Conservation (phyloP, 2,329 filamentous ascomycete species). For the Pestalotiopsis sp. region DNA sequence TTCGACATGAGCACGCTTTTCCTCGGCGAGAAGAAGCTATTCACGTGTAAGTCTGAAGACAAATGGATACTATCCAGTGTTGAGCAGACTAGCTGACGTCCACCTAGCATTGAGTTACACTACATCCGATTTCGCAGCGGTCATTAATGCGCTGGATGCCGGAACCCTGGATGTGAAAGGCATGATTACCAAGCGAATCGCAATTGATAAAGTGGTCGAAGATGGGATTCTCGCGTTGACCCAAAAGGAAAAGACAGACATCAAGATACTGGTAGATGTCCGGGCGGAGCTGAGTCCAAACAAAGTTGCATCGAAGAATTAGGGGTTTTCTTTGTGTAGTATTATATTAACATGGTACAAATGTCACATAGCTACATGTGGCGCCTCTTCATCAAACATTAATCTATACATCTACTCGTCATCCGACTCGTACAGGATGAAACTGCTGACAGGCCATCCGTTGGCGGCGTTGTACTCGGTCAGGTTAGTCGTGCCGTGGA, state of each 20-base stretch:
- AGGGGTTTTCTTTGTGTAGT: not conserved
- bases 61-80: not conserved
- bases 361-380: not conserved
- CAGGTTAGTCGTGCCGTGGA: constrained; percentile 38
- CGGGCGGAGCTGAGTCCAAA: too few relatives aligned
- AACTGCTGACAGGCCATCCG: constrained; percentile 9
- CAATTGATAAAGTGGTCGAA: constrained; percentile 57
- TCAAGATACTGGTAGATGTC: constrained; percentile 61
- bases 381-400: not conserved
- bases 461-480: constrained; percentile 30
- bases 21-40: constrained; percentile 54
- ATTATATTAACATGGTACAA: not conserved
- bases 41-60: constrained; percentile 31
- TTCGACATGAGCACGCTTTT: constrained; percentile 58
- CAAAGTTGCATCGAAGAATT: too few relatives aligned
- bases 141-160: constrained; percentile 53
- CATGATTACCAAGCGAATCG: constrained; percentile 65
- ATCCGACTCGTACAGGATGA: constrained; percentile 5
- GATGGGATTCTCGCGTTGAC: constrained; percentile 60
- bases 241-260: constrained; percentile 61
- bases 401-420: not conserved
- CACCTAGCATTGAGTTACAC: constrained; percentile 33
- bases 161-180: constrained; percentile 51
- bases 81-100: constrained; percentile 12
- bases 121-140: constrained; percentile 54